phyloP scores from a whole-genome alignment of 208 protist genomes.

The Trichomonas gallinae region DNA sequence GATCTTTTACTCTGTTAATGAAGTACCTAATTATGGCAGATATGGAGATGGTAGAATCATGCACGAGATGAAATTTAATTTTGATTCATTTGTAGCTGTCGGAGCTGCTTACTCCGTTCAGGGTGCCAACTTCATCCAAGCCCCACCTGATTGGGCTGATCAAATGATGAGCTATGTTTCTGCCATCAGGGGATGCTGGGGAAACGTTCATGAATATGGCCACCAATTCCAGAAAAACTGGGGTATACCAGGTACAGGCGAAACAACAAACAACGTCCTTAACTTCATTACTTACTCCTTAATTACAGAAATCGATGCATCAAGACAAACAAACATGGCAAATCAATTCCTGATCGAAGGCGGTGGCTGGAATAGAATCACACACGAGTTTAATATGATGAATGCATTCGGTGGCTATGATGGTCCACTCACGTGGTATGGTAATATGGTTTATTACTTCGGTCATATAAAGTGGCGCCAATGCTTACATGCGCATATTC shows the following conservation, averaged over 20 bases:
- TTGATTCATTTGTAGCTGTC: background rate
- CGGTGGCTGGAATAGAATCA: background rate
- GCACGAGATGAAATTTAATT: background rate
- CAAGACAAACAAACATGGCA: background rate
- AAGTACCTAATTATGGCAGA: too few species aligned
- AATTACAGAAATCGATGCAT: background rate
- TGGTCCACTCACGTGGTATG: background rate
- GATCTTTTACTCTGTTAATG: background rate
- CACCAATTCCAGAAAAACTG: background rate
- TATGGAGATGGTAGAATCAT: background rate
- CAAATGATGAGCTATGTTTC: background rate
- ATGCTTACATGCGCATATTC: background rate
- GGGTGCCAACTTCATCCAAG: background rate
- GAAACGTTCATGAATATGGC: background rate
- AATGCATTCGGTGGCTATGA: background rate
- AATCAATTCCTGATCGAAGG: background rate
- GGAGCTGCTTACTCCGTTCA: background rate
- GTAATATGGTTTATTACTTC: background rate
- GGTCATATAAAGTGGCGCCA: background rate
- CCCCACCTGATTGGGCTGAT: background rate
- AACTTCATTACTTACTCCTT: background rate
- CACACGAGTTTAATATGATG: background rate
- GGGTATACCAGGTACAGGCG: background rate
- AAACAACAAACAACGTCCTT: background rate
- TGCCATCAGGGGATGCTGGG: background rate